Evolutionary conservation across 805 yeast species (phyloP), one percentile per base, ranked within the genome.

Genomic region (Zygosaccharomyces lentus): DNA sequence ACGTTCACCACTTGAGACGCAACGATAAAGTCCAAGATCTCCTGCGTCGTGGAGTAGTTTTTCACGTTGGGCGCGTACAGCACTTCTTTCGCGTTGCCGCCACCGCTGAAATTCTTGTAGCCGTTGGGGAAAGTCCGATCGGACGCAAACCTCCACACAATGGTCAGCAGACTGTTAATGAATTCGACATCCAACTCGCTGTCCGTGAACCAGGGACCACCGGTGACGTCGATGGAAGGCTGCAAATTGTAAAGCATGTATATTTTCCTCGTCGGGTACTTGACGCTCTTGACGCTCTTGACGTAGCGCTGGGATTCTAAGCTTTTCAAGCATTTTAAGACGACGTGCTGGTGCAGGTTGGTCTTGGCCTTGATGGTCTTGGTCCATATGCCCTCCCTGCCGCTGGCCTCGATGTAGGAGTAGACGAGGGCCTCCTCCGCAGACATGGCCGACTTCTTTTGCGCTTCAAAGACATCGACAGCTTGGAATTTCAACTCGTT

Each of bases 141-240:
- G 2, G 91, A 86, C 8, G 87, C 82, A 65, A 71, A 91, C 54
- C 93, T 74, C 96, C 97, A 93, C 6, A 90, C 81, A 35, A 90
- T 90, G 16, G 87, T 80, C 53, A 87, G 66, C 45, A 93, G 69
- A 39, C 88, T 80, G 54, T 87, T 91, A 48, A 93, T 90, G 59
- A 93, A 93, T 65, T 91, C 98, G 2, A 88, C 81, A 62, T 93
- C 99, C 47, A 93, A 73, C 66, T 93, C 98, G 29, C 90, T 81
- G 62, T 93, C 99, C 0, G 97, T 89, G 62, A 90, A 93, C 99
- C 99, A 93, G 3, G 98, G 98, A 4, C 99, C 99, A 53, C 99
- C 99, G 0, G 98, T 93, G 31, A 93, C 93, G 54, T 91, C 98
- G 26, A 87, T 82, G 2, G 95, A 84, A 4, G 99, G 99, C 62